Evolutionary conservation across 2,329 filamentous ascomycete genomes (phyloP), one percentile per base, ranked within the genome.

Genomic region (Sphaerulina musiva): DNA sequence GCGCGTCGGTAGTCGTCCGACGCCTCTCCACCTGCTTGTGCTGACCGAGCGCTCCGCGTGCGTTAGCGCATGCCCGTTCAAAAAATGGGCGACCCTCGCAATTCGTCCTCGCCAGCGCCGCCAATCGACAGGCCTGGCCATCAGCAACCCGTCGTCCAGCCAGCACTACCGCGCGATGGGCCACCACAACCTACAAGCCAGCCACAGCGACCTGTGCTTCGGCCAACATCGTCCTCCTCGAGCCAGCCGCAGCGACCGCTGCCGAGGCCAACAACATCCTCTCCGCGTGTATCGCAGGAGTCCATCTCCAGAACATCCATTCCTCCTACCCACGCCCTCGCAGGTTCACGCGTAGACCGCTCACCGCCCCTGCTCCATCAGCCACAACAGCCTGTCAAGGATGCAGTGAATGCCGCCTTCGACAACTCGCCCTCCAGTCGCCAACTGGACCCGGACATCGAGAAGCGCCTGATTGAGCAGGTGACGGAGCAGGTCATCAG

Each of bases 381-480:
- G 48, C 62, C 58, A 23, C 62, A 58, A 43, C 73, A 75, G 55
- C 76, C 76, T 10, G 75, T 83, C 59, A 78, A 78, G 60, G 78
- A 81, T 61, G 80, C 79, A 34, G 77, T 83, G 59, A 77, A 74
- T 60, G 76, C 76, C 58, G 80, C 80, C 8, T 80, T 81, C 56
- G 72, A 78, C 60, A 75, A 75, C 48, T 73, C 76, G 9, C 73
- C 78, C 40, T 69, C 74, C 7, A 69, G 73, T 14, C 73, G 72
- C 54, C 74, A 76, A 39, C 70, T 85, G 10, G 78, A 82, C 48
- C 81, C 81, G 2, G 79, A 82, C 6, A 71, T 85, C 20, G 76
- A 86, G 48, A 77, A 80, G 46, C 78, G 82, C 57, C 81, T 85
- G 60, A 83, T 78, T 1, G 76, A 77, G 51, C 78, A 73, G 53